phyloP scores from a whole-genome alignment of 2,329 filamentous ascomycete genomes.

The Neocucurbitaria cava region DNA sequence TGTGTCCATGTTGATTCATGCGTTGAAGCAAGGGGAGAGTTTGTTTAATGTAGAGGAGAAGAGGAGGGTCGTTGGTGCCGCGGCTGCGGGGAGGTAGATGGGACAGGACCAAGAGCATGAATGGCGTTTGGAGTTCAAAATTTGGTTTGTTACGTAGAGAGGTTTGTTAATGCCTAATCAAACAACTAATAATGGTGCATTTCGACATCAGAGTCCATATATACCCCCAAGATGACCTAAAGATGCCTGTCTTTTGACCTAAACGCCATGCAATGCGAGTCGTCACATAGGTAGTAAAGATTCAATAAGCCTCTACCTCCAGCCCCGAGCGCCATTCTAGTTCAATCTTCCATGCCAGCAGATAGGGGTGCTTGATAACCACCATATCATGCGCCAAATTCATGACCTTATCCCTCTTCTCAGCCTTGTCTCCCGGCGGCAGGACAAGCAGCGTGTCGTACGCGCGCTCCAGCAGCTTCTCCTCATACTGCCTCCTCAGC shows the following conservation, averaged over 20 bases:
- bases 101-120: conserved; percentile 5
- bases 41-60: conserved; percentile 66
- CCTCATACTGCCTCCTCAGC: conserved; percentile 81
- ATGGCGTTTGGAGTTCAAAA: conserved; percentile 20
- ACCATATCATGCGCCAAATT: conserved; percentile 91
- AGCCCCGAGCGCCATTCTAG: conserved; percentile 78
- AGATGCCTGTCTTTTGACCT: background rate
- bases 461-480: conserved; percentile 83
- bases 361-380: conserved; percentile 89
- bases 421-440: conserved; percentile 69
- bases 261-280: conserved; percentile 9
- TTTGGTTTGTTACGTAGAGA: background rate
- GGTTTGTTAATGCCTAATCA: background rate
- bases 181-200: background rate
- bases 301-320: conserved; percentile 38
- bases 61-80: conserved; percentile 47
- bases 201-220: background rate
- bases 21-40: conserved; percentile 70
- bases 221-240: background rate
- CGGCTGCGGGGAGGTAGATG: conserved; percentile 2
- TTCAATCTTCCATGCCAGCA: conserved; percentile 87
- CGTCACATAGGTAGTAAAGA: background rate
- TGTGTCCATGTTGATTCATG: conserved; percentile 69
- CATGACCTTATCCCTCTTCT: conserved; percentile 75
- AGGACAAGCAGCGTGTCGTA: conserved; percentile 78